Base-by-base conservation (phyloP, 805 yeast species). In the Wickerhamomyces subpelliculosus region DNA sequence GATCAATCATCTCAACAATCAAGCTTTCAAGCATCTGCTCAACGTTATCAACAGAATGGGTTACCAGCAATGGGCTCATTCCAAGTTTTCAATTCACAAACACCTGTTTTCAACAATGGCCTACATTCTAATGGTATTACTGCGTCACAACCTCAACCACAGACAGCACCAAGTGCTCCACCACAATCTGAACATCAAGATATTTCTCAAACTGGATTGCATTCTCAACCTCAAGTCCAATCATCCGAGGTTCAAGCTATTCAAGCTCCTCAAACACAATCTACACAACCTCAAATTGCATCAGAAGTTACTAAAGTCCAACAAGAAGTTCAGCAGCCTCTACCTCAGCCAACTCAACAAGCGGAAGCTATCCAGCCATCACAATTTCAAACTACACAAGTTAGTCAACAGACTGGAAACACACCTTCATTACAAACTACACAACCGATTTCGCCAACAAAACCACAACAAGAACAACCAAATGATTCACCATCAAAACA, bases 21-120 rank as follows among this genome's bases (percentile, higher is more conserved):
- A 21, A 34, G 26, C 13, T 20, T 12, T 17, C 49, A 37, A 29
- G 8, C 33, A 19, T 35, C 6, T 4, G n/a, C n/a, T n/a, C n/a
- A n/a, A n/a, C n/a, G n/a, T n/a, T n/a, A n/a, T n/a, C n/a, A n/a
- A n/a, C n/a, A n/a, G n/a, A n/a, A n/a, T n/a, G n/a, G n/a, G n/a
- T 16, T 33, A 12, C 36, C 27, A 19, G 6, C 27, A 25, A 17
- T 18, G 29, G 29, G 21, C 2, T 19, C 29, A 25, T 32, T 32
- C 32, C 32, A 29, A n/a, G n/a, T n/a, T n/a, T 4, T 18, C 14
- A 5, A 9, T 33, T 10, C 41, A 32, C 19, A 39, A 32, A 19
- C 44, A 37, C 14, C 13, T 22, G 27, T 24, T 20, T 14, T 19
- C 32, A 32, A 5, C 38, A 29, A 13, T 34, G 12, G 10, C 34